phyloP scores from a whole-genome alignment of 805 yeast species.

The Nakazawaea peltata region DNA sequence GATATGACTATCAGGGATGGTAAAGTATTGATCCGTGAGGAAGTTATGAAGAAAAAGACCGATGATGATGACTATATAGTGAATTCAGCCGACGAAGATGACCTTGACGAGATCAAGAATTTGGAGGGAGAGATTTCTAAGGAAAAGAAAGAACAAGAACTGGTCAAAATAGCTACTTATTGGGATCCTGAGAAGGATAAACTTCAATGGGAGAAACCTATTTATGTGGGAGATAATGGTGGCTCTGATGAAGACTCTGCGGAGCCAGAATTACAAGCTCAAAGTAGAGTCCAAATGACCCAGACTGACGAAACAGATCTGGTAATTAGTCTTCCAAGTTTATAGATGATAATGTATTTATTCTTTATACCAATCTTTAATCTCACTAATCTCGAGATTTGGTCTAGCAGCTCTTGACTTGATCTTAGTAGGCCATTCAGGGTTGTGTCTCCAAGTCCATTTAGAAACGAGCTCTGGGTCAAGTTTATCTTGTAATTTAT shows the following conservation, averaged over 20 bases:
- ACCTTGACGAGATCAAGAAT: slow-evolving; percentile 28
- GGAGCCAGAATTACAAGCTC: neutral
- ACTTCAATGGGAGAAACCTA: slow-evolving; percentile 42
- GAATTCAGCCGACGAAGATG: slow-evolving; percentile 28
- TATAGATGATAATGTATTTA: slow-evolving; percentile 3
- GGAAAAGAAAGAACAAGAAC: slow-evolving; percentile 26
- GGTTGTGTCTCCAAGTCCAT: slow-evolving; percentile 23
- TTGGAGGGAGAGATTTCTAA: slow-evolving; percentile 19
- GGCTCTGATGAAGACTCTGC: neutral
- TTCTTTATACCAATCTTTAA: slow-evolving; percentile 11
- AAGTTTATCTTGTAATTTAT: slow-evolving; percentile 18
- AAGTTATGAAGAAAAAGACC: slow-evolving; percentile 17
- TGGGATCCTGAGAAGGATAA: slow-evolving; percentile 60
- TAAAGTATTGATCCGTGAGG: slow-evolving; percentile 60
- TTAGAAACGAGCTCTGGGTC: slow-evolving; percentile 13
- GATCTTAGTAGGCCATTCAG: slow-evolving; percentile 11
- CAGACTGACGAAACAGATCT: slow-evolving; percentile 2
- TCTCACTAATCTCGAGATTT: slow-evolving; percentile 11
- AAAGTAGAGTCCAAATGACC: slow-evolving; percentile 2
- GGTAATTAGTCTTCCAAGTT: slow-evolving; percentile 17
- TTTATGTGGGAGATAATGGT: slow-evolving; percentile 15
- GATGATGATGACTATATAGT: slow-evolving; percentile 23
- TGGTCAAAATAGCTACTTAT: slow-evolving; percentile 24
- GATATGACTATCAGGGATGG: slow-evolving; percentile 78
- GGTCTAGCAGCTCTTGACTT: slow-evolving; percentile 11